Evolutionary conservation across 2,329 filamentous ascomycete species (phyloP).

Genomic region (Fusarium agapanthi): DNA sequence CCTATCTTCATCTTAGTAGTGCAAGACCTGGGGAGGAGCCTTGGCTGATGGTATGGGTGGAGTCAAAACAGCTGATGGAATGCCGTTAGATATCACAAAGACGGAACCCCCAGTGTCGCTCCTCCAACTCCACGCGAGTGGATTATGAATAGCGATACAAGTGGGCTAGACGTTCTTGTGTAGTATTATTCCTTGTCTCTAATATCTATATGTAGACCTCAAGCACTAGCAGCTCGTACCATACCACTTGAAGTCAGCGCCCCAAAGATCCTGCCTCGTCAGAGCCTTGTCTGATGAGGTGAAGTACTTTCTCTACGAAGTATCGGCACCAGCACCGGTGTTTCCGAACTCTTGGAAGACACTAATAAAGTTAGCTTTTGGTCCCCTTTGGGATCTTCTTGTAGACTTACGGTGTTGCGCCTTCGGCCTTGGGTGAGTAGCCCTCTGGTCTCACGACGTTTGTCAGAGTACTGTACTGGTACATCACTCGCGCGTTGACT

Average conservation of each 20-base stretch:
- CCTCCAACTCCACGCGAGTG: background rate
- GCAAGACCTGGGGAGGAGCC: background rate
- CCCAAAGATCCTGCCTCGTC: background rate
- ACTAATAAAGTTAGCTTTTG: background rate
- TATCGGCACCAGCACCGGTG: background rate
- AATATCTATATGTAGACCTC: background rate
- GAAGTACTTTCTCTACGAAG: background rate
- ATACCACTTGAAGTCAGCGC: background rate
- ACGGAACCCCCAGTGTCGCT: background rate
- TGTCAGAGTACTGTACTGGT: background rate
- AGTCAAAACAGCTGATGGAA: background rate
- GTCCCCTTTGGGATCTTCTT: background rate
- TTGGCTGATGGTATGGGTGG: background rate
- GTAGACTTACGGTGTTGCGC: background rate
- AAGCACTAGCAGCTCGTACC: background rate
- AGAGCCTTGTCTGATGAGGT: background rate
- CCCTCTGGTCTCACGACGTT: background rate
- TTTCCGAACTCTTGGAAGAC: background rate
- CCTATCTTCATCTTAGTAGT: background rate
- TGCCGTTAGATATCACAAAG: background rate
- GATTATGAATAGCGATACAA: background rate
- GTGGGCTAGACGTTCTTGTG: rapidly evolving
- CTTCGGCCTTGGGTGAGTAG: background rate
- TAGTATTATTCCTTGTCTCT: background rate
- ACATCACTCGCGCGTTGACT: background rate